Evolutionary conservation across 345 rosid species (phyloP).

Genomic region (Murraya koenigii): DNA sequence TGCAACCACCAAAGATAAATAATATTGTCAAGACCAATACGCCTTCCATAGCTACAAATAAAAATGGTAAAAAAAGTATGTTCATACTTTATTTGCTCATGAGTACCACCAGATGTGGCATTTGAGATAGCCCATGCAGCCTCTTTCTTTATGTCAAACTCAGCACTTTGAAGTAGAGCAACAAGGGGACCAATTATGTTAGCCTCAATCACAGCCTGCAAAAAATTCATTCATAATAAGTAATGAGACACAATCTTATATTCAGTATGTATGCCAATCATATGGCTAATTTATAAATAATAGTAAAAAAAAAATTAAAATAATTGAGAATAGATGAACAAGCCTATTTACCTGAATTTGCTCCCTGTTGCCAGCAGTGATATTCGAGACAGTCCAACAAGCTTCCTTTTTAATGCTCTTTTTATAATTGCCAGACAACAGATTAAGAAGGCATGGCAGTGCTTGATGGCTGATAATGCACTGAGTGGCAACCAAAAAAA

Average conservation of each 20-base stretch:
- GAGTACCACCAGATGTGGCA: conserved; percentile 61
- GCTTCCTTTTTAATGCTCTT: conserved; percentile 93
- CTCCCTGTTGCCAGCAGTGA: conserved; percentile 79
- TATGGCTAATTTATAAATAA: neutral
- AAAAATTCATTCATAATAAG: neutral
- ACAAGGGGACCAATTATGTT: conserved; percentile 42
- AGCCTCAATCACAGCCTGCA: conserved; percentile 54
- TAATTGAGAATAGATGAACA: neutral
- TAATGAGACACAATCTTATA: neutral
- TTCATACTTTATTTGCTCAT: conserved; percentile 54
- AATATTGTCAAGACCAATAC: neutral
- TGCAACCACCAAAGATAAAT: conserved; percentile 6
- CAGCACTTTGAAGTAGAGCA: conserved; percentile 52
- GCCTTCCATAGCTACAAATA: neutral
- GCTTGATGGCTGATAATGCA: conserved; percentile 61
- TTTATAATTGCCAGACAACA: conserved; percentile 55
- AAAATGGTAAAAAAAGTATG: neutral
- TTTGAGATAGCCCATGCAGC: conserved; percentile 72
- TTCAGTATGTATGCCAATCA: neutral
- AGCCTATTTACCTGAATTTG: conserved; percentile 51
- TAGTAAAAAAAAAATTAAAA: neutral
- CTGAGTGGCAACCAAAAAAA: conserved; percentile 25
- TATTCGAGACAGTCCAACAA: conserved; percentile 90
- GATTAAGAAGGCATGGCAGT: conserved; percentile 60
- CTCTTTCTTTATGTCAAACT: conserved; percentile 65